phyloP scores from a whole-genome alignment of 2,329 filamentous ascomycete species.

The Aspergillus unguis region DNA sequence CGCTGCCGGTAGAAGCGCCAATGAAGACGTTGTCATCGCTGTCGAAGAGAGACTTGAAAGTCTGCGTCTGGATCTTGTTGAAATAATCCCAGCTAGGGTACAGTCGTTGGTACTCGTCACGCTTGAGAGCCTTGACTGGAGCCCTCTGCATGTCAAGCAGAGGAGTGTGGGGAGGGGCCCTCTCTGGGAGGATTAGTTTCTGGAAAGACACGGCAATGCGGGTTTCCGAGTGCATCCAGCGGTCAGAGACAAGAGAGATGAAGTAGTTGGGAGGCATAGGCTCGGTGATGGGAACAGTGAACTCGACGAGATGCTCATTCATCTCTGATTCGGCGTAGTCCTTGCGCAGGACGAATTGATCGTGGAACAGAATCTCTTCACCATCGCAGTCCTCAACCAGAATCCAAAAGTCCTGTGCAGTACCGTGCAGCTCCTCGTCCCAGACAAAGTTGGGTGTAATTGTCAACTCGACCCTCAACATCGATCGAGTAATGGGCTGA shows the following conservation, averaged over 20 bases:
- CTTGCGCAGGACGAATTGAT: constrained; percentile 86
- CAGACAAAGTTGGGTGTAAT: constrained; percentile 94
- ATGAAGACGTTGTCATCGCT: constrained; percentile 92
- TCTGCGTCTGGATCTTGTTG: constrained; percentile 97
- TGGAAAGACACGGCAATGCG: constrained; percentile 91
- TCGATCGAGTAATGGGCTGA: constrained; percentile 88
- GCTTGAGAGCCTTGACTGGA: constrained; percentile 83
- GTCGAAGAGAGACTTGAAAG: constrained; percentile 88
- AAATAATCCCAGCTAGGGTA: constrained; percentile 85
- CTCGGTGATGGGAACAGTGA: constrained; percentile 93
- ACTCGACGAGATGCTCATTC: constrained; percentile 92
- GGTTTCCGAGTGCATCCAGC: constrained; percentile 98
- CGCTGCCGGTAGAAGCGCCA: constrained; percentile 87
- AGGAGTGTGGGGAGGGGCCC: constrained; percentile 91
- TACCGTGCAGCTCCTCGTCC: constrained; percentile 85
- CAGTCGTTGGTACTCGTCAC: constrained; percentile 72
- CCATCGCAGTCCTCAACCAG: constrained; percentile 96
- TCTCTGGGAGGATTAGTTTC: constrained; percentile 89
- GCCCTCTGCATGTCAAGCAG: constrained; percentile 88
- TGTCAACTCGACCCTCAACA: constrained; percentile 84
- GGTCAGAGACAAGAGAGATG: constrained; percentile 87
- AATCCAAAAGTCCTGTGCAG: constrained; percentile 93
- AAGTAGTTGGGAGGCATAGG: constrained; percentile 99
- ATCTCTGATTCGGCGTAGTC: constrained; percentile 81
- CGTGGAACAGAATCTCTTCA: constrained; percentile 91